Evolutionary conservation across 768 basidiomycete species (phyloP).

Genomic region (Boletus edulis): DNA sequence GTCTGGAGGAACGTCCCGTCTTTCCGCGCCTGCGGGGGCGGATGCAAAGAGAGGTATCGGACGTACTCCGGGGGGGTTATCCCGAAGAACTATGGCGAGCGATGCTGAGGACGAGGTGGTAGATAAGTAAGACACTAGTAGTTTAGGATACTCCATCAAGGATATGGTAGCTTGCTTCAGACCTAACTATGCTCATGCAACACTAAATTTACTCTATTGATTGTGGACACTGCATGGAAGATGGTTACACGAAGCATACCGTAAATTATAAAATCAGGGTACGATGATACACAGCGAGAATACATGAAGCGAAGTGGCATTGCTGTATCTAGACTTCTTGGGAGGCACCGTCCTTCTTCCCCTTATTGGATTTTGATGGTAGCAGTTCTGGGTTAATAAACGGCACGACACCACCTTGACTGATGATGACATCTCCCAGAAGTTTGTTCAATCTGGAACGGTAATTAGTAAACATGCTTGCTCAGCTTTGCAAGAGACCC

Average conservation of each 20-base stretch:
- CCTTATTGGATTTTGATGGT: constrained; percentile 44
- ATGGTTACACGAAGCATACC: constrained; percentile 26
- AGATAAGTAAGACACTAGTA: constrained; percentile 20
- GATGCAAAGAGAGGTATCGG: constrained; percentile 42
- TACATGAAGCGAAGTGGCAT: constrained; percentile 1
- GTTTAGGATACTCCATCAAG: background rate
- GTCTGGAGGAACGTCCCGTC: constrained; percentile 34
- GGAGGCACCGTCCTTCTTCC: constrained; percentile 48
- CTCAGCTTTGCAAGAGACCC: constrained; percentile 12
- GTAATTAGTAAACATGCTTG: background rate
- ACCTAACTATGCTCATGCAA: background rate
- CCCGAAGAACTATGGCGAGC: constrained; percentile 78
- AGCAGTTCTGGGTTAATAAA: constrained; percentile 53
- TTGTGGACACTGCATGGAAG: no score
- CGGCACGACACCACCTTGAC: constrained; percentile 75
- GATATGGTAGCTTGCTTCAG: background rate
- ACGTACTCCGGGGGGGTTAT: constrained; percentile 47
- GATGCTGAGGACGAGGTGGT: constrained; percentile 79
- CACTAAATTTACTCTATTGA: no score
- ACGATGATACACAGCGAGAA: constrained; percentile 23
- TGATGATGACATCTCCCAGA: constrained; percentile 64
- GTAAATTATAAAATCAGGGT: constrained; percentile 29
- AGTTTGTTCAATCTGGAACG: constrained; percentile 50
- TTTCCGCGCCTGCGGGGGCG: constrained; percentile 6
- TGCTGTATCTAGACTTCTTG: constrained; percentile 43